These are phyloP conservation scores for Pestalotiopsis sp. DNA, from an alignment of 2,329 filamentous ascomycete species.

Conservation along the genomic window DNA sequence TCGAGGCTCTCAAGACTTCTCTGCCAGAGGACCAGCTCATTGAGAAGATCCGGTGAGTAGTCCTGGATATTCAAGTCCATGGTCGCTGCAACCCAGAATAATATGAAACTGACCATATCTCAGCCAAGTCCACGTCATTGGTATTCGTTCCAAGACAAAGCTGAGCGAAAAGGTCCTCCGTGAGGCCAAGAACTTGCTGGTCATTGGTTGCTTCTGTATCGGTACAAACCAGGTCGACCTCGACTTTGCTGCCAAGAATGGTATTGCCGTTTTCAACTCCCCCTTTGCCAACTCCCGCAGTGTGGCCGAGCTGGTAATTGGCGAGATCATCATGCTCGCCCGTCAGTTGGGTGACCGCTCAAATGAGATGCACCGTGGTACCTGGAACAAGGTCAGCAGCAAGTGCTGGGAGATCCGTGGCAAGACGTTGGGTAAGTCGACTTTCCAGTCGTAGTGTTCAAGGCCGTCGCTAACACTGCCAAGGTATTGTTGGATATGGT, in stretches of 20 bases:
- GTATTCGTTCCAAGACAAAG: constrained; percentile 97
- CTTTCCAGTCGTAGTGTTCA: neutral
- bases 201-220: constrained; percentile 98
- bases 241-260: constrained; percentile 77
- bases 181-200: constrained; percentile 91
- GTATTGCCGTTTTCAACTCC: constrained; percentile 98
- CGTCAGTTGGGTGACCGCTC: constrained; percentile 93
- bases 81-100: neutral
- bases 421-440: constrained; percentile 79
- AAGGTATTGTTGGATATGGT: constrained; percentile 91
- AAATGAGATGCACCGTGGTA: constrained; percentile 89
- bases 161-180: constrained; percentile 82
- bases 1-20: constrained; percentile 87
- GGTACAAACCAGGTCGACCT: constrained; percentile 96
- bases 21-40: constrained; percentile 92
- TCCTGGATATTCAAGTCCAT: neutral
- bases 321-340: constrained; percentile 87
- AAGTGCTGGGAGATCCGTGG: constrained; percentile 98
- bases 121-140: constrained; percentile 94
- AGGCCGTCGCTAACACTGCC: neutral
- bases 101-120: neutral
- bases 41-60: constrained; percentile 84
- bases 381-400: constrained; percentile 96
- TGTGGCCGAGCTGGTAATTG: constrained; percentile 94
- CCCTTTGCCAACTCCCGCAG: constrained; percentile 97